These are phyloP conservation scores for Oryza glumipatula DNA, from an alignment of 176 grass and related monocot species.

Conservation along the genomic window DNA sequence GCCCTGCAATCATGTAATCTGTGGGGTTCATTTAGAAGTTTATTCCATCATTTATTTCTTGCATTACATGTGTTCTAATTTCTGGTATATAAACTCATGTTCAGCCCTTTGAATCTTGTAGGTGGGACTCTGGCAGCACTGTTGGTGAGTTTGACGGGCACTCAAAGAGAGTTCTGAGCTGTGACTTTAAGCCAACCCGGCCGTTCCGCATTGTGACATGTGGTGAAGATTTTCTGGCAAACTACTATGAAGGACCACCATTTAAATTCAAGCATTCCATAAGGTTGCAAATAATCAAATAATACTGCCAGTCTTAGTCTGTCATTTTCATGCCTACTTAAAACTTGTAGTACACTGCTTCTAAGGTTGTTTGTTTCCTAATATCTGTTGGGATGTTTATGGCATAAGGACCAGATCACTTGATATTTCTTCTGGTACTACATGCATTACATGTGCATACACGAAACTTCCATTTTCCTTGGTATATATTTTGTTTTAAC, in stretches of 20 bases:
- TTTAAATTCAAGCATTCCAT: constrained; percentile 97
- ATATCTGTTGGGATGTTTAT: background rate
- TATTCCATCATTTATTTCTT: background rate
- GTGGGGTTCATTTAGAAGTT: background rate
- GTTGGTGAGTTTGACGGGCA: constrained; percentile 97
- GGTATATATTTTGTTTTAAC: constrained; percentile 16
- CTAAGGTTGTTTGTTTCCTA: constrained; percentile 14
- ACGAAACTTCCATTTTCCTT: constrained; percentile 28
- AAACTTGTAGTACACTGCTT: background rate
- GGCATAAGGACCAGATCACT: background rate
- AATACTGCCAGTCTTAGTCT: background rate
- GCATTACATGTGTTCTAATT: background rate
- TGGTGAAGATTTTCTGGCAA: constrained; percentile 95
- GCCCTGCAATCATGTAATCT: background rate
- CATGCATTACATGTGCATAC: background rate
- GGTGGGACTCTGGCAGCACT: constrained; percentile 95
- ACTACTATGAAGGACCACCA: constrained; percentile 92
- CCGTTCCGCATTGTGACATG: constrained; percentile 93
- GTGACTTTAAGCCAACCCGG: constrained; percentile 91
- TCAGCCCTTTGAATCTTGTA: constrained; percentile 42
- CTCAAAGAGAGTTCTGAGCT: constrained; percentile 93
- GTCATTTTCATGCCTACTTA: background rate
- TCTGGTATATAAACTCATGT: background rate
- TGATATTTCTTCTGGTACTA: constrained; percentile 27
- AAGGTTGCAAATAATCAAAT: constrained; percentile 51